phyloP scores from a whole-genome alignment of 352 stramenopile species.

The Pythium rhizo-oryzae region DNA sequence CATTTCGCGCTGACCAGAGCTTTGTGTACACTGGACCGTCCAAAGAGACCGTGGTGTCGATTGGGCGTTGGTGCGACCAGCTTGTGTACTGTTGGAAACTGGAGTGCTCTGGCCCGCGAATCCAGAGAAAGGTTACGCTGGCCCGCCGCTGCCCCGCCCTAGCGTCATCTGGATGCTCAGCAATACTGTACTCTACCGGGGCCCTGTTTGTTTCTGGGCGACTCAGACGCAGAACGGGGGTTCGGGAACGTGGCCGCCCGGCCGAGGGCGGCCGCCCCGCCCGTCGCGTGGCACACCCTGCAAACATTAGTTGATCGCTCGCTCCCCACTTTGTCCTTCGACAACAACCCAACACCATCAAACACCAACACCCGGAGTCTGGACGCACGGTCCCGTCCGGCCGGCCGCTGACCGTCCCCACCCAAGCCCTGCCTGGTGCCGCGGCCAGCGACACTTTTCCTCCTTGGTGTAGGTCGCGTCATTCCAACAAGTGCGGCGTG shows the following conservation, averaged over 20 bases:
- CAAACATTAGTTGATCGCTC: not conserved
- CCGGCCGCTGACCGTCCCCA: too few species aligned
- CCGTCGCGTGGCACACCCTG: not conserved
- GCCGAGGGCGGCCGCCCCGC: too few species aligned
- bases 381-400: too few species aligned
- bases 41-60: not conserved
- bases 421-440: too few species aligned
- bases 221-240: not conserved
- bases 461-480: not conserved
- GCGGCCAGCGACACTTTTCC: not conserved
- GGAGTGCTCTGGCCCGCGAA: not conserved
- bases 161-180: not conserved
- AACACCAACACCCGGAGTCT: too few species aligned
- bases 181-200: not conserved
- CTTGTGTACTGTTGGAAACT: not conserved
- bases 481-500: not conserved
- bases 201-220: not conserved
- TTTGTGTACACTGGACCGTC: not conserved
- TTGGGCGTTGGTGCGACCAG: not conserved
- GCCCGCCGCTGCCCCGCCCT: not conserved
- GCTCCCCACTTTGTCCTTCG: not conserved
- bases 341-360: not conserved
- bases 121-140: constrained; percentile 9
- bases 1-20: not conserved
- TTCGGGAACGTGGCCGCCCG: not conserved